Evolutionary conservation across 371 early-diverging fungal genomes (phyloP), one percentile per base, ranked within the genome.

Genomic region (Coemansia sp.): DNA sequence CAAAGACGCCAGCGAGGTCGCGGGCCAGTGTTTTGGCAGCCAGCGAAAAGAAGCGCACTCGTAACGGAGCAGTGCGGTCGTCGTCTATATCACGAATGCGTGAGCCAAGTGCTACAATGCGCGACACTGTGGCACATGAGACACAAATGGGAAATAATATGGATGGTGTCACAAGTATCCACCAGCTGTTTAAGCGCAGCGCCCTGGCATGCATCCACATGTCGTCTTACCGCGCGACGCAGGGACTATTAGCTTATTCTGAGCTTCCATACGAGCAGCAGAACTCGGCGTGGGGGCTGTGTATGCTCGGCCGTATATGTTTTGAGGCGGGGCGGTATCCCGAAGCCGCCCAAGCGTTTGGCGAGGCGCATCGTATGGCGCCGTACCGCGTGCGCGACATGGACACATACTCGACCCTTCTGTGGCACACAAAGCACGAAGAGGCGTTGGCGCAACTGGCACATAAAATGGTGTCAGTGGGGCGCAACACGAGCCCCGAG

Each of bases 341-440:
- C 3, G 78, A 86, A 81, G 84, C 86, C 1, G 82, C 80, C 8
- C 69, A 66, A 44, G 79, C 74, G 37, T 87, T 88, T 65, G 65
- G 56, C 12, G 78, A 68, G 2, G 82, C 80, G n/a, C 83, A 86
- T 44, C 57, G 80, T 37, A 30, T 86, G 26, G 91, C 91, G 40
- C 90, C 91, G 2, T 85, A 82, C 64, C 83, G 88, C 5, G 66
- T 85, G 37, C 82, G 84, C 20, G 86, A 86, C 47, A 89, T 92
- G 90, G 93, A 93, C 55, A 64, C 86, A 3, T 92, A 88, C 65
- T 90, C 90, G 26, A 87, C 90, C 8, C 82, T 87, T 30, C 72
- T 93, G 40, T 93, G 93, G 93, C 93, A 92, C 65, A 72, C 89
- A 59, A 81, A 81, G 48, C 80, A 85, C 59, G 88, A 88, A n/a